These are phyloP conservation scores for Rhizopogon roseolus DNA, from an alignment of 768 basidiomycete genomes.

Conservation along the genomic window DNA sequence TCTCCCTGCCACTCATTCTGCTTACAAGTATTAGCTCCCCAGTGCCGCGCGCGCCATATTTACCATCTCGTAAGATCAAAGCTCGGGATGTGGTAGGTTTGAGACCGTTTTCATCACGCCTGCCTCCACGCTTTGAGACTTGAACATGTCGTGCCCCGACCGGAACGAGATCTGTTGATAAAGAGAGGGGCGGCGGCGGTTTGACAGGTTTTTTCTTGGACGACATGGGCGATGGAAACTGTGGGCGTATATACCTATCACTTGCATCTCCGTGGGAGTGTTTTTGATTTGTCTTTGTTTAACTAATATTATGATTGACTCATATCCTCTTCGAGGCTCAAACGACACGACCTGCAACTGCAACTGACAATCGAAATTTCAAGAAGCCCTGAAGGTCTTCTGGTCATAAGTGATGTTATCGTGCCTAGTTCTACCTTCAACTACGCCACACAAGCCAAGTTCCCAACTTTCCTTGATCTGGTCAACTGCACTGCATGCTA, in stretches of 20 bases:
- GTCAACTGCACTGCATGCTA: no score
- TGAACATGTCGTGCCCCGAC: constrained; percentile 52
- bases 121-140: constrained; percentile 22
- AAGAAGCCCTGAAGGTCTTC: no score
- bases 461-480: no score
- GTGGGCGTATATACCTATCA: neutral
- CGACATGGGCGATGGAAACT: neutral
- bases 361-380: no score
- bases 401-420: no score
- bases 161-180: constrained; percentile 43
- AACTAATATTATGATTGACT: no score
- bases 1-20: constrained; percentile 72
- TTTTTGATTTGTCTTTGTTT: neutral
- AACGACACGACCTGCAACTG: no score
- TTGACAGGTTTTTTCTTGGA: constrained; percentile 27
- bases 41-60: constrained; percentile 65
- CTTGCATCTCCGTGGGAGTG: neutral
- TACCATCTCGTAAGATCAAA: constrained; percentile 69
- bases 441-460: no score
- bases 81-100: constrained; percentile 69
- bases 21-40: constrained; percentile 58
- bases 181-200: constrained; percentile 5
- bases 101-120: constrained; percentile 45
- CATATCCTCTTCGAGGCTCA: no score
- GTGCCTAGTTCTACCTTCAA: no score